Base-by-base conservation (phyloP, 306 rosid species). In the Cicer cuneatum region DNA sequence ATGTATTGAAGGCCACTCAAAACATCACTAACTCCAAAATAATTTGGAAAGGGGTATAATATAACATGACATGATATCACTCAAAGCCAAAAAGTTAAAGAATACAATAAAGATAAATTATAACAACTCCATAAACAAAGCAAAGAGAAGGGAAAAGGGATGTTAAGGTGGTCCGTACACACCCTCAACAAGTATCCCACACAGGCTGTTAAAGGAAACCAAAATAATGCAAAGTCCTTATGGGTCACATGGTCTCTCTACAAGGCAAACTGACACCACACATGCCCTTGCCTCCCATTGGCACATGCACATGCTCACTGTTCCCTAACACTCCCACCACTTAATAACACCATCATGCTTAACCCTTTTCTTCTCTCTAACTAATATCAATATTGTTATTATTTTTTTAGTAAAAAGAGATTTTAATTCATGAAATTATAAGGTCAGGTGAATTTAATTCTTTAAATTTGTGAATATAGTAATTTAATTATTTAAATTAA, bases 231-330 rank as follows among this genome's bases (percentile, higher is more conserved):
- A 65, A 78, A 87, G 78, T 77, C 35, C 78, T 86, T 73, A 77
- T 77, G 82, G 87, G 80, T 89, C 95, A 93, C 96, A 93, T 89
- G 96, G 89, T 73, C 42, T 59, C 40, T 59, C 78, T 75, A 60
- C 38, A 86, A 89, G 87, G 93, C 86, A 87, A 81, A 75, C 96
- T 93, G 93, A 90, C 96, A 90, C 85, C 73, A 85, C 94, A 88
- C 97, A 89, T 89, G 98, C 92, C 85, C 75, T 75, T 90, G 93
- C 89, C 83, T 81, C 89, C 93, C 83, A 76, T 59, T 83, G 85
- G 81, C 88, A 88, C 86, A 63, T 81, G 88, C 90, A 87, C 91
- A 86, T 86, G 95, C 67, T 87, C 62, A 83, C 82, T 89, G 88
- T 89, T 89, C 88, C 75, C 89, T 62, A 47, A 47, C 81, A 71